Percentiles rank a stretch among this genome's conserved stretches.
Evolutionary conservation across 2,329 filamentous ascomycete genomes (phyloP).

Genomic region (Erysiphe neolycopersici): DNA sequence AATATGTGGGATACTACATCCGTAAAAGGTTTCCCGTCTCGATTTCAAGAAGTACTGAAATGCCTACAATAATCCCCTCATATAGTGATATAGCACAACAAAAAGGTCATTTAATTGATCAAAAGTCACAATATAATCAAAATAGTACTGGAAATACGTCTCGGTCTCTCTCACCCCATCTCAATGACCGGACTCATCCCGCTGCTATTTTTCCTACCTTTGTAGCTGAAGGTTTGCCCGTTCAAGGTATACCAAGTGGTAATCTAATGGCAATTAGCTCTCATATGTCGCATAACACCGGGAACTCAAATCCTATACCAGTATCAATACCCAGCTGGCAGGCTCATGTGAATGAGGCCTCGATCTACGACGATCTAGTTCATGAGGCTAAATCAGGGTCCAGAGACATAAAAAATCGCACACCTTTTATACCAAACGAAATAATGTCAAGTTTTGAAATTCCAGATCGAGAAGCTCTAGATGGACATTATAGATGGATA

Average conservation of each 20-base stretch:
- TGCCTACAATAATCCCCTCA: conserved; percentile 9
- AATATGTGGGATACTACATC: conserved; percentile 14
- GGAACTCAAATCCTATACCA: conserved; percentile 11
- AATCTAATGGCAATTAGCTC: conserved; percentile 9
- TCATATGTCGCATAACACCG: conserved; percentile 11
- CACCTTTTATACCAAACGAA: background rate
- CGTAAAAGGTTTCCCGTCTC: conserved; percentile 7
- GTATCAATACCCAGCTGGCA: conserved; percentile 10
- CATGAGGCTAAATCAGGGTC: conserved; percentile 8
- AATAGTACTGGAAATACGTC: conserved; percentile 12
- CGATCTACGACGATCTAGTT: conserved; percentile 7
- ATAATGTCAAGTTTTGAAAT: background rate
- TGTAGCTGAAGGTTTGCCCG: conserved; percentile 5
- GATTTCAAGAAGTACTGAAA: conserved; percentile 5
- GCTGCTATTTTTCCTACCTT: background rate
- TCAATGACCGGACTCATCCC: conserved; percentile 7
- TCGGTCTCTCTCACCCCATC: conserved; percentile 14
- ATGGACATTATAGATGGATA: background rate
- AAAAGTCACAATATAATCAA: conserved; percentile 13
- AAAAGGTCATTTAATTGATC: conserved; percentile 12
- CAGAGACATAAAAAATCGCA: conserved; percentile 1
- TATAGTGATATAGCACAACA: conserved; percentile 11
- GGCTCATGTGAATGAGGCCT: conserved; percentile 7
- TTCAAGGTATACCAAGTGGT: conserved; percentile 8
- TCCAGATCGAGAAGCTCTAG: background rate